A percentile compares a stretch with the other conserved stretches of the same genome.
Evolutionary conservation across 768 basidiomycete species (phyloP).

Genomic region (Brasilioporus rufonigricans): DNA sequence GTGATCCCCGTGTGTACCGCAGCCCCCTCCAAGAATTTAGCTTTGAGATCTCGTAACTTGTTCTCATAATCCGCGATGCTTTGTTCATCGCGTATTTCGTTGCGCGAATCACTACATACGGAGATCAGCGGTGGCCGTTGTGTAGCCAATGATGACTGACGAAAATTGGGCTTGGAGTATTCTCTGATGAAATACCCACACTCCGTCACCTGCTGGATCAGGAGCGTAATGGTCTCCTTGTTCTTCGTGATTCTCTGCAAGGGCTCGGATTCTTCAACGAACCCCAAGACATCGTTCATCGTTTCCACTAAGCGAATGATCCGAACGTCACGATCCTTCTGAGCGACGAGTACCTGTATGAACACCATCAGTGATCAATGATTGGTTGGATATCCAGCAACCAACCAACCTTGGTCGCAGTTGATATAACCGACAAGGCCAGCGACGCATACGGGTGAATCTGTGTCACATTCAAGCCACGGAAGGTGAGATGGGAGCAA

Average conservation of each 20-base stretch:
- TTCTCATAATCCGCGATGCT: neutral
- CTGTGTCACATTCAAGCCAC: neutral
- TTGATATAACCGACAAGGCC: neutral
- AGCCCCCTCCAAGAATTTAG: neutral
- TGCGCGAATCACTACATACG: neutral
- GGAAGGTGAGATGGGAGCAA: neutral
- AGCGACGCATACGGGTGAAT: neutral
- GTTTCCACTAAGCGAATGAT: neutral
- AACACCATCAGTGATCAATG: neutral
- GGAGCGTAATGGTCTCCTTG: neutral
- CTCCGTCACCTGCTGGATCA: neutral
- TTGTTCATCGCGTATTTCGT: neutral
- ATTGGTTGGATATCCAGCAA: neutral
- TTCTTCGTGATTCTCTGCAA: neutral
- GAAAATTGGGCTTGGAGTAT: neutral
- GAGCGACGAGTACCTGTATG: neutral
- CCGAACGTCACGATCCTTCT: neutral
- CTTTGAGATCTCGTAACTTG: neutral
- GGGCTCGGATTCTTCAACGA: neutral
- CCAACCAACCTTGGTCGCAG: neutral
- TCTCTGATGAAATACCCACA: conserved; percentile 1
- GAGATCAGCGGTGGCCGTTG: neutral
- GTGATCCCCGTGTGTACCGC: neutral
- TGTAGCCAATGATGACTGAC: neutral
- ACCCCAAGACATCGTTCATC: neutral